Evolutionary conservation across 1,284 basidiomycete species (phyloP), one percentile per base, ranked within the genome.

Genomic region (Cryptococcus sp.): DNA sequence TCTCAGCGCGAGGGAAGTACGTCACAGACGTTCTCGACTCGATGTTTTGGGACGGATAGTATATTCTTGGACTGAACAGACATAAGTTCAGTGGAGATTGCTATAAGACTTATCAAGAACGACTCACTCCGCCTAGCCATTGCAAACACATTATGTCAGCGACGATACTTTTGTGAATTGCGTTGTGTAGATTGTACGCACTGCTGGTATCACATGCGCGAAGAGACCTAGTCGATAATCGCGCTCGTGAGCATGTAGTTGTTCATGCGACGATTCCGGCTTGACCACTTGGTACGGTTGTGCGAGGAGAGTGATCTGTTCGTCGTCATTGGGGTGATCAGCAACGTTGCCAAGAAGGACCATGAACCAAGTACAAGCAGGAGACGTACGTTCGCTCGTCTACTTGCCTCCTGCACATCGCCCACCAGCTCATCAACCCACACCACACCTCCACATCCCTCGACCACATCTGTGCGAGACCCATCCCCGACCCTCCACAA

Each of bases 1-100:
- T 71, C 1, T 52, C 39, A 3, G 51, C 35, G 6, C 39, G 52
- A 10, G 70, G 67, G 42, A 68, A 68, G 57, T 68, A 70, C 1
- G 60, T 61, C 6, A 72, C 41, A 13, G 60, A 50, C 43, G 49
- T 53, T 19, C 47, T 50, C 30, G 50, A 54, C 19, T 16, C 13
- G 11, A 42, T 25, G 4, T 45, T 22, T 38, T 42, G 42, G 6
- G 53, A 22, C 6, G 65, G 67, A 38, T 64, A 61, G 55, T 55
- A 65, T 3, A 61, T 40, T 0, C 20, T 23, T 1, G 61, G 63
- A 49, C 63, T 65, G 53, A 6, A 49, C 3, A 15, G 15, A 13
- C 35, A 20, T 19, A 15, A 23, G 30, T 45, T 30, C 13, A 22
- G 5, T 41, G 6, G 3, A 4, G 11, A 27, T 11, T 22, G 22